phyloP scores from a whole-genome alignment of 495 filamentous ascomycete genomes.

The Symbiotaphrina buchneri region DNA sequence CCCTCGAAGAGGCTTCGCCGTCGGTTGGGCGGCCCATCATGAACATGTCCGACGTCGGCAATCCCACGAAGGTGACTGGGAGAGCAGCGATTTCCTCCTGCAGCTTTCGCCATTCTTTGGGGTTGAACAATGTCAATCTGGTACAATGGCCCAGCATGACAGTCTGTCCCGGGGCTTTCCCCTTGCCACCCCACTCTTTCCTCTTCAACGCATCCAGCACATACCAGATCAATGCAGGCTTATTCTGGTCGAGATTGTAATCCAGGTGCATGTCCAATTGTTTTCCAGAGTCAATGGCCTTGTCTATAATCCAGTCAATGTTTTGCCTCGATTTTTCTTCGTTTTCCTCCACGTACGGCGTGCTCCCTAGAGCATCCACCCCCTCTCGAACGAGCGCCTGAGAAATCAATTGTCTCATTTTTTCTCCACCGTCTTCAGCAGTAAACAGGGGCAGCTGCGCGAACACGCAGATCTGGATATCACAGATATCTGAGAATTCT shows the following conservation, averaged over 20 bases:
- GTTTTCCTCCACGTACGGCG: constrained; percentile 45
- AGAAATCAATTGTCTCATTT: constrained; percentile 22
- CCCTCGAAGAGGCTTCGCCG: constrained; percentile 10
- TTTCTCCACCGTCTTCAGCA: constrained; percentile 20
- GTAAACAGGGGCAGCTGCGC: constrained; percentile 52
- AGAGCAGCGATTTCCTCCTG: constrained; percentile 22
- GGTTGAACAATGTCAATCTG: constrained; percentile 31
- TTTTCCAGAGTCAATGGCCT: constrained; percentile 20
- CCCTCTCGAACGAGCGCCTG: constrained; percentile 17
- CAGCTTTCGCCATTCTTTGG: constrained; percentile 25
- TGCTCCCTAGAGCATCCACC: constrained; percentile 41
- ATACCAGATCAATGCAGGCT: constrained; percentile 24
- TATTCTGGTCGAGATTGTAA: constrained; percentile 32
- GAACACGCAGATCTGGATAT: constrained; percentile 51
- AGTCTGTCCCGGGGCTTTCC: constrained; percentile 16
- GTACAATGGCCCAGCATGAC: constrained; percentile 52
- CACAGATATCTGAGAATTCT: constrained; percentile 26
- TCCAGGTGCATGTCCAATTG: constrained; percentile 59
- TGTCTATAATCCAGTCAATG: constrained; percentile 35
- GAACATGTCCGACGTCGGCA: constrained; percentile 53
- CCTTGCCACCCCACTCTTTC: constrained; percentile 20
- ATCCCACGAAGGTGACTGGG: constrained; percentile 43
- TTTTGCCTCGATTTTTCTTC: constrained; percentile 26
- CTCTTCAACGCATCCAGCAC: constrained; percentile 25
- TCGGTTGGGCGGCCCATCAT: constrained; percentile 34